Percentiles rank a stretch among this genome's conserved stretches.
Conservation (phyloP, 768 basidiomycete genomes). For the Candolleomyces aberdarensis region DNA sequence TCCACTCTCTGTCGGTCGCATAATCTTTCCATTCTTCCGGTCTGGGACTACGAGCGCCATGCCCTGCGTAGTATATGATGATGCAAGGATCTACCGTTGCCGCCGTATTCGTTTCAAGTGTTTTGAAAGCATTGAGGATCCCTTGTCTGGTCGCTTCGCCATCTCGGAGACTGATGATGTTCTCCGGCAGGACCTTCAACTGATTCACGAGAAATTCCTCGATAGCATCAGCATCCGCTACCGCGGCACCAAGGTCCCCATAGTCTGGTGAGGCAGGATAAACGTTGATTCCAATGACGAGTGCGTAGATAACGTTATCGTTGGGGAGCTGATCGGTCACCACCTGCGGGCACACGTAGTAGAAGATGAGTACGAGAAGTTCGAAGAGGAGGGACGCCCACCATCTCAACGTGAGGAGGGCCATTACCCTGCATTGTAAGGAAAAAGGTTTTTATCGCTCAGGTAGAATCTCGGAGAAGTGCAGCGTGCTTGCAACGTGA, state of each 20-base stretch:
- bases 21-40: constrained; percentile 26
- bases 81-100: constrained; percentile 20
- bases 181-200: constrained; percentile 24
- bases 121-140: constrained; percentile 29
- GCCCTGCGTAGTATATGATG: constrained; percentile 44
- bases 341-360: neutral
- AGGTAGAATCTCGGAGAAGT: no score
- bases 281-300: constrained; percentile 41
- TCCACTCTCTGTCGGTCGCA: constrained; percentile 22
- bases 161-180: constrained; percentile 36
- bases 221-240: constrained; percentile 37
- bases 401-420: no score
- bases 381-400: no score
- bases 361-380: neutral
- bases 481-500: no score
- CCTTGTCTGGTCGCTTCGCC: constrained; percentile 29
- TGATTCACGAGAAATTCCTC: constrained; percentile 25
- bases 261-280: constrained; percentile 21
- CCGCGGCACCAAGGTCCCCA: constrained; percentile 30
- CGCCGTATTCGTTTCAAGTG: constrained; percentile 18
- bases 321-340: neutral
- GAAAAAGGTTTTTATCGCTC: no score
- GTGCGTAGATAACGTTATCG: constrained; percentile 27
- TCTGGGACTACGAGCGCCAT: constrained; percentile 30
- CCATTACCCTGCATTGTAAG: no score